A percentile compares a stretch with the other conserved stretches of the same genome.
Conservation (phyloP, 2,329 filamentous ascomycete genomes). For the Aspergillus spinulosporus region DNA sequence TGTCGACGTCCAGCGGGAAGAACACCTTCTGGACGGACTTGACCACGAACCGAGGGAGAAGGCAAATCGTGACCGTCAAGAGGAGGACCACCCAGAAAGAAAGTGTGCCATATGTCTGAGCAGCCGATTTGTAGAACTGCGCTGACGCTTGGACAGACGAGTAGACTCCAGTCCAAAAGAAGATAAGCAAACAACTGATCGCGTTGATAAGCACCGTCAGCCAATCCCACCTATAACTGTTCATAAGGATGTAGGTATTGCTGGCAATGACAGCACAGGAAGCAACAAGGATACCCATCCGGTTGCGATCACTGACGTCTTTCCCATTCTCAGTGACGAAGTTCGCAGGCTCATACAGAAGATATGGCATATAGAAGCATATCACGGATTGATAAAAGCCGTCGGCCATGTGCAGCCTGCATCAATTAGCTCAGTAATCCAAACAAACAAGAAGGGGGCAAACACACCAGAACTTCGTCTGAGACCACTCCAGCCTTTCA, state of each 20-base stretch:
- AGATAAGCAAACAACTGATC: slow-evolving; percentile 83
- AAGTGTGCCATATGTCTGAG: slow-evolving; percentile 75
- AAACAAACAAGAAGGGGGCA: slow-evolving; percentile 31
- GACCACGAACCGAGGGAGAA: slow-evolving; percentile 82
- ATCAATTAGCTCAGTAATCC: slow-evolving; percentile 29
- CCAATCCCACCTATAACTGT: slow-evolving; percentile 98
- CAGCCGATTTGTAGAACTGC: slow-evolving; percentile 74
- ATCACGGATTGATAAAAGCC: slow-evolving; percentile 93
- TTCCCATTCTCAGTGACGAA: slow-evolving; percentile 72
- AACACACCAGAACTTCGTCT: slow-evolving; percentile 90
- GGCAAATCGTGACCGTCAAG: slow-evolving; percentile 74
- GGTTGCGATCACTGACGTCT: slow-evolving; percentile 73
- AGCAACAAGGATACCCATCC: slow-evolving; percentile 84
- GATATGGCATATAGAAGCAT: slow-evolving; percentile 88
- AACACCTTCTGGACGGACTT: slow-evolving; percentile 93
- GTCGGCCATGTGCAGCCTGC: slow-evolving; percentile 88
- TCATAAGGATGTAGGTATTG: slow-evolving; percentile 92
- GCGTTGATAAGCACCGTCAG: slow-evolving; percentile 79
- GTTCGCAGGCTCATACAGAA: slow-evolving; percentile 69
- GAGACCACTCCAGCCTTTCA: slow-evolving; percentile 94
- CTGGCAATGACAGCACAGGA: slow-evolving; percentile 83
- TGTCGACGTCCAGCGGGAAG: slow-evolving; percentile 89
- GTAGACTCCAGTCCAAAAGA: slow-evolving; percentile 94
- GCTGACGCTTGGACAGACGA: slow-evolving; percentile 59
- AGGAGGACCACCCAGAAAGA: slow-evolving; percentile 86